Base-by-base conservation (phyloP, 2,329 filamentous ascomycete species). In the Arthrobotrys iridis region DNA sequence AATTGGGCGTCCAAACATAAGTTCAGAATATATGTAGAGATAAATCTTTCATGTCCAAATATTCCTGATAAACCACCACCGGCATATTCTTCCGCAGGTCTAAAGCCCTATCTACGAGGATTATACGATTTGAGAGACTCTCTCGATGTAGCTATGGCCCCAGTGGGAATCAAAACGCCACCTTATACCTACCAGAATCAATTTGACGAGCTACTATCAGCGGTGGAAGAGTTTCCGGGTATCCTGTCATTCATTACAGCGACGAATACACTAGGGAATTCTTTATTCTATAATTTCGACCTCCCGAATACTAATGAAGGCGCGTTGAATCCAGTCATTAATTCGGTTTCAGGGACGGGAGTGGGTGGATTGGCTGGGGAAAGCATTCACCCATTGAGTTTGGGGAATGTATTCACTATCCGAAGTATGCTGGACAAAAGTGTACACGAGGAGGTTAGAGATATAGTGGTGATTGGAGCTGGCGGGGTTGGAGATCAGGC, bases 21-120 rank as follows among this genome's bases (percentile, higher is more conserved):
- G 2, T 81, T 88, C 77, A 84, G 85, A 0, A 83, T 92, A 0
- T 88, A 88, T 15, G 87, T 93, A 84, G 91, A 94, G 81, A 84
- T 93, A 79, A 94, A 94, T 80, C 86, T 93, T 28, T 90, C 88
- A 30, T 93, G 91, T 78, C 91, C 91, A 0, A 93, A 94, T 79
- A 93, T 93, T 57, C 84, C 86, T 0, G 83, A 83, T 15, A 86
- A 86, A 50, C 88, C 91, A 0, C 91, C 91, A 0, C 90, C 91
- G 4, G 91, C 91, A 0, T 93, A 93, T 80, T 85, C 87, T 5
- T 81, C 83, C 0, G 77, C 77, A 0, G 83, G 85, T 0, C 80
- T 93, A 1, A 77, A 80, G 0, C 81, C 82, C 3, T 93, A 92
- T 76, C 82, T 93, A 1, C 77, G 78, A 0, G 82, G 83, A 0